A percentile compares a stretch with the other conserved stretches of the same genome.
Conservation (phyloP, 1,284 basidiomycete species). For the Cryptococcus wingfieldii region DNA sequence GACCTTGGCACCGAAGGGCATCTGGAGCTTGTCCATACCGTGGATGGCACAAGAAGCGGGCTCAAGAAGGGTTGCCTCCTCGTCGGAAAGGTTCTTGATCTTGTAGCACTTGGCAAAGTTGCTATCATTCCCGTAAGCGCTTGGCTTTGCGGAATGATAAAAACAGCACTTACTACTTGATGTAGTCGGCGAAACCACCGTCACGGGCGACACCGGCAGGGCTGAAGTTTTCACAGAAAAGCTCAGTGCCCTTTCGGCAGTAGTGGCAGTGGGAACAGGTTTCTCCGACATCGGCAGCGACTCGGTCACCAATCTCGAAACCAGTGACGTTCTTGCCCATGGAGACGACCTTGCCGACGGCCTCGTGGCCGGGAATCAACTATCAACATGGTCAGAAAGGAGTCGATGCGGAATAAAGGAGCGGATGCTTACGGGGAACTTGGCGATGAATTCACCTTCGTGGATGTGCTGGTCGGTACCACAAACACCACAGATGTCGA, state of each 20-base stretch:
- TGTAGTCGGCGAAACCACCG: constrained; percentile 84
- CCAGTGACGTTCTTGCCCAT: constrained; percentile 67
- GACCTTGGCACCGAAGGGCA: constrained; percentile 70
- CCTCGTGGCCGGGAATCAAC: constrained; percentile 78
- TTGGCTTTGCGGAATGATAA: not conserved
- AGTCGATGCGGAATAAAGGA: constrained; percentile 10
- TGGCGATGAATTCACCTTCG: constrained; percentile 68
- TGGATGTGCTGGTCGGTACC: constrained; percentile 73
- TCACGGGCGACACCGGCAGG: constrained; percentile 68
- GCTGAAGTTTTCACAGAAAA: constrained; percentile 71
- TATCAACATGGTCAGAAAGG: constrained; percentile 32
- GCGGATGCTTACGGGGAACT: constrained; percentile 55
- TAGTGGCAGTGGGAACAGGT: constrained; percentile 72
- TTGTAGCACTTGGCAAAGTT: constrained; percentile 69
- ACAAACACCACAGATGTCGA: constrained; percentile 59
- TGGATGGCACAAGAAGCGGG: constrained; percentile 84
- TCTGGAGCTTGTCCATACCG: constrained; percentile 75
- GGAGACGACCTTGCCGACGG: constrained; percentile 64
- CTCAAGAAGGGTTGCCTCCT: constrained; percentile 81
- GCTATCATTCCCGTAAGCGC: constrained; percentile 29
- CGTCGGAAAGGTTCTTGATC: constrained; percentile 76
- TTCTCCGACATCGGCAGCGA: constrained; percentile 64
- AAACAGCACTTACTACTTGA: constrained; percentile 59
- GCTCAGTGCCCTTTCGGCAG: constrained; percentile 70
- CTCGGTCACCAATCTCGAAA: constrained; percentile 67